A percentile compares a stretch with the other conserved stretches of the same genome.
phyloP scores from a whole-genome alignment of 192 early-diverging fungal species.

The Backusella tarrabulga region DNA sequence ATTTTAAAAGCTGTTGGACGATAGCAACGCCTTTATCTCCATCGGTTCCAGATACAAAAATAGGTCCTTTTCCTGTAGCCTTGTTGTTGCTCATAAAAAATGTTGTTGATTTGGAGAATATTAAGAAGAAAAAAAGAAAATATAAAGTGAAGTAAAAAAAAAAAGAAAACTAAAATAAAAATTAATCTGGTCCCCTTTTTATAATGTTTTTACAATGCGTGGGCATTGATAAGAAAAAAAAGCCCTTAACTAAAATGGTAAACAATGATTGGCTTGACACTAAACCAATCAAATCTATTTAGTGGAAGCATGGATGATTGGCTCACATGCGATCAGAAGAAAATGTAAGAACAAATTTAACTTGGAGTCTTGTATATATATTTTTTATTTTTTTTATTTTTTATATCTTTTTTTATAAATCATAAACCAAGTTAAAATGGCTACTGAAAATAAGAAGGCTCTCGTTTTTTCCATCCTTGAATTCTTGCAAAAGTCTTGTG shows the following conservation, averaged over 20 bases:
- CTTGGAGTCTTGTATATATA: neutral
- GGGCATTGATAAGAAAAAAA: neutral
- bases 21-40: slow-evolving; percentile 39
- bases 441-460: slow-evolving; percentile 64
- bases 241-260: neutral
- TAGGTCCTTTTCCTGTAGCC: slow-evolving; percentile 32
- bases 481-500: slow-evolving; percentile 68
- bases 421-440: slow-evolving; percentile 4
- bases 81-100: neutral
- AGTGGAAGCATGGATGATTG: neutral
- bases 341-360: neutral
- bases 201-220: neutral
- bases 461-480: slow-evolving; percentile 84
- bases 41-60: slow-evolving; percentile 41
- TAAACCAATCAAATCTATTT: neutral
- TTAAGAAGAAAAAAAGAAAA: neutral
- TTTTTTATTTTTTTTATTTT: neutral
- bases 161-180: neutral
- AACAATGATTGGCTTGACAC: neutral
- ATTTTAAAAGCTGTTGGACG: slow-evolving; percentile 31
- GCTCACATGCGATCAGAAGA: neutral
- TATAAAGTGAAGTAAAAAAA: neutral
- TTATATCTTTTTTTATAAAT: neutral
- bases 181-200: neutral
- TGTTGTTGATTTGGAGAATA: neutral